Base-by-base conservation (phyloP, 192 early-diverging fungal species). In the Entomortierella beljakovae region DNA sequence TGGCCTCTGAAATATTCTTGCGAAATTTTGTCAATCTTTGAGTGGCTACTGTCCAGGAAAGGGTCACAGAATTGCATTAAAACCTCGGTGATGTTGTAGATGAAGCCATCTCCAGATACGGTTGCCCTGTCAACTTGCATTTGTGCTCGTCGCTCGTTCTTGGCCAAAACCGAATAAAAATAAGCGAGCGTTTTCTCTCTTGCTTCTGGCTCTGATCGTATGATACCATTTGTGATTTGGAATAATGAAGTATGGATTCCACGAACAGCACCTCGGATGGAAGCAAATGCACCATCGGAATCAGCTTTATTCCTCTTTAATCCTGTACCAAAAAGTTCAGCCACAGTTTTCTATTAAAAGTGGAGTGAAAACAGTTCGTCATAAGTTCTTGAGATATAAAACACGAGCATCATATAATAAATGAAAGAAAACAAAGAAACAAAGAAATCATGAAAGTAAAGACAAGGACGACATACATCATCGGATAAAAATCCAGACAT, bases 41-140 rank as follows among this genome's bases (percentile, higher is more conserved):
- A 83, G 40, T 91, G 91, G 10, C 63, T 65, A n/a, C 84, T 55
- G 77, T 96, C 95, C 79, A 94, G 85, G 57, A 99, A 92, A 1
- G 98, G 98, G 25, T 98, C 95, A 34, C 90, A 87, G 33, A 98
- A 85, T 9, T 70, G 74, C 33, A 95, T 85, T 64, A 90, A 81
- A 7, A 91, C 84, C 28, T 82, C 83, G 3, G 89, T 81, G 26
- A 96, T 71, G 61, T 95, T 97, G 59, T 90, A 88, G 61, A 97
- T 83, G 80, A 97, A 95, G 22, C 97, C 96, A 76, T 96, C 92
- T 33, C 92, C 87, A 2, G 94, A 92, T 0, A 96, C 92, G 16
- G 86, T 86, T 2, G 83, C 57, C 38, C 74, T 81, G 61, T 98
- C 93, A 6, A 95, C 92, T 75, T 97, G 92, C 88, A 95, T 91